Conservation (phyloP, 441 rosid genomes). For the Populus tomentosa region DNA sequence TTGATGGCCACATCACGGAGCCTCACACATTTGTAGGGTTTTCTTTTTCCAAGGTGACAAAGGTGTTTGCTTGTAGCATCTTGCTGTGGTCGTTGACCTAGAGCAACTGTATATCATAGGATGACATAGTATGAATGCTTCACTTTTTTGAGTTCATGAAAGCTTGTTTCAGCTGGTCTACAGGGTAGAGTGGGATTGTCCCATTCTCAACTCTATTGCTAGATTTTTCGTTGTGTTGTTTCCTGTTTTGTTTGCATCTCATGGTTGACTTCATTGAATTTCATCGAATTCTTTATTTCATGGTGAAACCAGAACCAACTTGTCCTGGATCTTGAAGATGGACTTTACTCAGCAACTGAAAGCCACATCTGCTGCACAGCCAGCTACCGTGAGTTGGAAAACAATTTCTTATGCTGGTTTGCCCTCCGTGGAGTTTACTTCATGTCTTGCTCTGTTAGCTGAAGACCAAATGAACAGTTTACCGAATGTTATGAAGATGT, state of each 20-base stretch:
- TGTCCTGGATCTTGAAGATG: conserved; percentile 6
- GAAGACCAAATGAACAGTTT: neutral
- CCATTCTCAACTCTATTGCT: neutral
- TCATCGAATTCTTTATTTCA: neutral
- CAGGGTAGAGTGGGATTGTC: neutral
- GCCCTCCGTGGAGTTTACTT: neutral
- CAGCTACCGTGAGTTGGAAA: conserved; percentile 12
- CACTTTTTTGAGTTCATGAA: neutral
- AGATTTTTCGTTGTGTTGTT: neutral
- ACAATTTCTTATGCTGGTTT: conserved; percentile 2
- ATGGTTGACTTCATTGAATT: neutral
- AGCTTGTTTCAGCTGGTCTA: neutral
- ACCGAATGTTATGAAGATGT: conserved; percentile 5
- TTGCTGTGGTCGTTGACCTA: neutral
- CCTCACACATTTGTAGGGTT: neutral
- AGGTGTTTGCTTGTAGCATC: neutral
- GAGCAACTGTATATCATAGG: neutral
- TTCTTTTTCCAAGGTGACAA: neutral
- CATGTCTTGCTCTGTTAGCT: conserved; percentile 2
- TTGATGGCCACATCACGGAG: neutral
- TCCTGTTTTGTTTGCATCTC: neutral
- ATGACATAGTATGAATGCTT: neutral
- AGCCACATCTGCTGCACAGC: conserved; percentile 10
- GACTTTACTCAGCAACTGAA: neutral
- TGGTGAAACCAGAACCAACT: conserved; percentile 19